These are phyloP conservation scores for Colletotrichum sp. DNA, from an alignment of 2,329 filamentous ascomycete species.

Conservation along the genomic window DNA sequence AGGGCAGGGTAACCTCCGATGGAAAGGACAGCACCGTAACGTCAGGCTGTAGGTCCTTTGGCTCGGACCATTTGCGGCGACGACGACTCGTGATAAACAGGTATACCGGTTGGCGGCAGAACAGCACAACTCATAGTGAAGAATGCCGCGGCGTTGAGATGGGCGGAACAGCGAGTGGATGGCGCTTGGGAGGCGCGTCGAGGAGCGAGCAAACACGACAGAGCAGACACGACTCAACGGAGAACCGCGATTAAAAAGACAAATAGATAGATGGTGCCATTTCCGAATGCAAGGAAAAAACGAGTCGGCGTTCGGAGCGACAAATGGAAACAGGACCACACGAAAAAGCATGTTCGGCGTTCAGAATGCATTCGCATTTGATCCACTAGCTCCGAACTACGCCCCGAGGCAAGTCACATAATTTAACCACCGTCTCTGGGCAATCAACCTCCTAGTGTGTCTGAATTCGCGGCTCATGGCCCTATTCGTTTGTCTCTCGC, in stretches of 20 bases:
- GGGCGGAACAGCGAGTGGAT: background rate
- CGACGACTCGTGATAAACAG: background rate
- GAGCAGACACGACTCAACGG: background rate
- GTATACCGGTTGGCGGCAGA: background rate
- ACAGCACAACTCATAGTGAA: constrained; percentile 9
- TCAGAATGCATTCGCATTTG: constrained; percentile 4
- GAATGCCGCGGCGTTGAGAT: background rate
- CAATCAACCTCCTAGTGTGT: background rate
- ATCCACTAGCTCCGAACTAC: background rate
- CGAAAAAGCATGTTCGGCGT: constrained; percentile 17
- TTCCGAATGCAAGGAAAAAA: background rate
- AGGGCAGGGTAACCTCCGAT: background rate
- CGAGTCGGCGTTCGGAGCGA: constrained; percentile 14
- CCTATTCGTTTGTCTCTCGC: background rate
- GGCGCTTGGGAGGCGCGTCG: background rate
- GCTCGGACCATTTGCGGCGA: background rate
- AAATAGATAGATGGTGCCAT: background rate
- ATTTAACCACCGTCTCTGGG: background rate
- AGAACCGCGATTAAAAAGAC: background rate
- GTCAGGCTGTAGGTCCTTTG: background rate
- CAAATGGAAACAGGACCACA: background rate
- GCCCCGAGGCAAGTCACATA: background rate
- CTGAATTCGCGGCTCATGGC: background rate
- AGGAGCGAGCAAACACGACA: background rate
- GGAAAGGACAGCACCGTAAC: background rate